Percentiles rank a stretch among this genome's conserved stretches.
These are phyloP conservation scores for Lasiosphaeris hirsuta DNA, from an alignment of 495 filamentous ascomycete genomes.

Conservation along the genomic window DNA sequence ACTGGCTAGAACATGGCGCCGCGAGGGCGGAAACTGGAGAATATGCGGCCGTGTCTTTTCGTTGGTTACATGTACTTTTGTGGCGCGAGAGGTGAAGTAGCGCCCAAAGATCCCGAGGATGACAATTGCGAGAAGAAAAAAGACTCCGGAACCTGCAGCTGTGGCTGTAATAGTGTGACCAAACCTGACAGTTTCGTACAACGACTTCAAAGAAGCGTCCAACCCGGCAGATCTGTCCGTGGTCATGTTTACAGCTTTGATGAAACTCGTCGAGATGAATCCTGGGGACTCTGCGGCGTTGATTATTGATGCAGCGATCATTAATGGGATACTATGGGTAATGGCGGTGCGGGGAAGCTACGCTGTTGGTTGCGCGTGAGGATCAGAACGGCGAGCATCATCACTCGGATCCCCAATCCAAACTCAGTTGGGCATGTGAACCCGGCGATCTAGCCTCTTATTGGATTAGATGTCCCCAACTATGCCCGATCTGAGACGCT, in stretches of 20 bases:
- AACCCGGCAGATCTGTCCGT: too few species aligned
- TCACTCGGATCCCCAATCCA: neutral
- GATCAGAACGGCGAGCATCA: neutral
- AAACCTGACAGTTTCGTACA: too few species aligned
- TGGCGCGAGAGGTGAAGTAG: neutral
- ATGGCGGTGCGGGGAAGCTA: too few species aligned
- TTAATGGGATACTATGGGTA: too few species aligned
- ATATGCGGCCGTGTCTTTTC: slow-evolving; percentile 10
- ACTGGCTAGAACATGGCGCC: slow-evolving; percentile 42
- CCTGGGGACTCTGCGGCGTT: too few species aligned
- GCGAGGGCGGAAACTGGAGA: slow-evolving; percentile 23
- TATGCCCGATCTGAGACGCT: neutral
- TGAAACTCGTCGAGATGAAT: too few species aligned
- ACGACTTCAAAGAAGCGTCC: too few species aligned
- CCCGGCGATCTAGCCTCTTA: slow-evolving; percentile 6
- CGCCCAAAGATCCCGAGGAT: neutral
- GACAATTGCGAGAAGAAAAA: neutral
- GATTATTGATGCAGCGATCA: too few species aligned
- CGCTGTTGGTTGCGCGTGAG: neutral
- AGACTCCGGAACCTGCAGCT: too few species aligned
- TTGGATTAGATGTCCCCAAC: slow-evolving; percentile 11
- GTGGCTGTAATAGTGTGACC: too few species aligned
- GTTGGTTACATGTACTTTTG: neutral
- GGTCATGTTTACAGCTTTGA: too few species aligned
- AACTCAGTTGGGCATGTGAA: neutral